Evolutionary conservation across 371 early-diverging fungal species (phyloP), one percentile per base, ranked within the genome.

Genomic region (Rhizopus microsporus): DNA sequence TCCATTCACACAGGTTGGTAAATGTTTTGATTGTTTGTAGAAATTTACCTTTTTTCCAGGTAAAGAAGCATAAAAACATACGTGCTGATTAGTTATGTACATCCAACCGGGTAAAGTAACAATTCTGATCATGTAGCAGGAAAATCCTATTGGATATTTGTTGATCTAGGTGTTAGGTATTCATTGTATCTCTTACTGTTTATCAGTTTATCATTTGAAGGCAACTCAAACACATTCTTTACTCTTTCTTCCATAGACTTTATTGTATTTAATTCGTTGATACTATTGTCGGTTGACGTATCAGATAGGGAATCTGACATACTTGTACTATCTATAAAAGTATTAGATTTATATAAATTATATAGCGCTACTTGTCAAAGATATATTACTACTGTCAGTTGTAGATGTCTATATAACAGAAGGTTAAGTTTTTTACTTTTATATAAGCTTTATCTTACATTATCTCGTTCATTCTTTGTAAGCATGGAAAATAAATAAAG

Each of bases 41-140:
- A 33, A 4, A 5, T 32, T 45, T 73, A 80, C 82, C 56, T 75
- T 63, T 56, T 74, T 72, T 6, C 66, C 40, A 1, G 85, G 88
- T n/a, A 92, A 69, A 7, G 79, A 66, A 42, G 89, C 87, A 62
- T 87, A 85, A 62, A 90, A 92, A 43, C 88, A 87, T 9, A 91
- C 58, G 54, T 81, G 80, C 7, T 69, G 60, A 10, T 81, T 67
- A 2, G 88, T 88, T 17, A 92, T 51, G 57, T 84, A 92, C 72
- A 92, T 64, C 64, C 80, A 78, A 6, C 91, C 92, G n/a, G 84
- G 84, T 32, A 89, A 62, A 38, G 88, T 72, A 1, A 90, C 86
- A 12, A 84, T 71, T 3, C 83, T 66, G n/a, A 88, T 73, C 7
- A 91, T 65, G 72, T 83, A 88, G 59, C 90, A 91, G 12, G 88